Base-by-base conservation (phyloP, 768 basidiomycete genomes). In the Xanthoconium purpureum region DNA sequence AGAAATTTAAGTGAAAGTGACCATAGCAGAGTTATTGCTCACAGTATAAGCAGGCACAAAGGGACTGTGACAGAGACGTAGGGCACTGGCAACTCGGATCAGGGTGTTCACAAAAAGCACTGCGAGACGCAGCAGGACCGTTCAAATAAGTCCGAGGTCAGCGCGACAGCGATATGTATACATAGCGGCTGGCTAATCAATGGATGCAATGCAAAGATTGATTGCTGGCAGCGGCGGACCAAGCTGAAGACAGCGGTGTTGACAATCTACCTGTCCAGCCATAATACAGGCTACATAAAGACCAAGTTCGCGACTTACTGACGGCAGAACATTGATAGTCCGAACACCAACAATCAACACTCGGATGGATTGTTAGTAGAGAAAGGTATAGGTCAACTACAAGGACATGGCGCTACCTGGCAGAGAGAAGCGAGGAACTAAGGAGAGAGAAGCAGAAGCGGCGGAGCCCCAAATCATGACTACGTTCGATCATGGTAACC, bases 111-210 rank as follows among this genome's bases (percentile, higher is more conserved):
- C 32, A 69, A 50, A 63, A 85, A 83, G 82, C 80, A 56, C 79
- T 75, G 3, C 77, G 76, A 28, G 76, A 74, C 50, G 76, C 61
- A 18, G 82, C 80, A 33, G 84, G 75, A 57, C 79, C 78, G 57
- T 84, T 55, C 82, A 75, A 0, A 74, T 59, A 57, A 36, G 40
- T 32, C n/a, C 72, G 73, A 39, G 60, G 36, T 72, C 5, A 60
- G 42, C 7, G 24, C 24, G 12, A 35, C 38, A 33, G 2, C 14
- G 11, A 42, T 4, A 55, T 6, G n/a, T n/a, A n/a, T n/a, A n/a
- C 13, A 46, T 28, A 28, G 32, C 43, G 13, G 47, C 9, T 39
- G 24, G 3, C 3, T 42, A 35, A 32, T 17, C 66, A 67, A 75
- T 63, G 4, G 72, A 75, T 36, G 68, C 60, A 30, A 66, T 62